These are phyloP conservation scores for Patellifolia procumbens DNA, from an alignment of 179 eudicot genomes.

Conservation along the genomic window DNA sequence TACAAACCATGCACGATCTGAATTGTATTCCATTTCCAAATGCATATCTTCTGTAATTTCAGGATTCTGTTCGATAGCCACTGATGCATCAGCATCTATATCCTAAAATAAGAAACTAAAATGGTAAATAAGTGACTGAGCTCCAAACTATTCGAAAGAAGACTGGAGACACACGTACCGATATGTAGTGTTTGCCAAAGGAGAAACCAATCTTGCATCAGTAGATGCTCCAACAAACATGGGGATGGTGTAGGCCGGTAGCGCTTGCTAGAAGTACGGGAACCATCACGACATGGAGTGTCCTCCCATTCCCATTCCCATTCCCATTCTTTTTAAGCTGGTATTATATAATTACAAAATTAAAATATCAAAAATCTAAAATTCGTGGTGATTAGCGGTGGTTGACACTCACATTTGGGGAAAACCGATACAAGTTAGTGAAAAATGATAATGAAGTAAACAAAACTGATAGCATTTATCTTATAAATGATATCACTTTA, in stretches of 20 bases:
- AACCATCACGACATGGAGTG: conserved; percentile 71
- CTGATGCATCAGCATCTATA: conserved; percentile 38
- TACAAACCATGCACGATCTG: conserved; percentile 90
- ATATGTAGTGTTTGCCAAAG: conserved; percentile 86
- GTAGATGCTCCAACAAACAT: conserved; percentile 89
- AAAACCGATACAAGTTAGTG: no score
- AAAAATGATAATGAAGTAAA: no score
- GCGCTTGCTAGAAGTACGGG: conserved; percentile 50
- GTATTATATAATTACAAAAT: no score
- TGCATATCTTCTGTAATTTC: conserved; percentile 93
- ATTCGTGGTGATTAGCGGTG: no score
- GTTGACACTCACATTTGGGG: no score
- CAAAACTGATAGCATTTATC: no score
- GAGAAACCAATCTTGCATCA: conserved; percentile 93
- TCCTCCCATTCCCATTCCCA: conserved; percentile 99
- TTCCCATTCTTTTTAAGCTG: conserved; percentile 99
- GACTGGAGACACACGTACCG: conserved; percentile 34
- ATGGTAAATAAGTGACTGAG: neutral
- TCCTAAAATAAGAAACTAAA: conserved; percentile 43
- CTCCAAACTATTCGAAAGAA: neutral
- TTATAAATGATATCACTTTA: no score
- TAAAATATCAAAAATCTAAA: no score
- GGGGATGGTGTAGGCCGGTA: conserved; percentile 87
- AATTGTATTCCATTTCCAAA: conserved; percentile 88
- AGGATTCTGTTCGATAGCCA: conserved; percentile 43